Evolutionary conservation across 768 basidiomycete species (phyloP).

Genomic region (Phylloporus rhodoxanthus): DNA sequence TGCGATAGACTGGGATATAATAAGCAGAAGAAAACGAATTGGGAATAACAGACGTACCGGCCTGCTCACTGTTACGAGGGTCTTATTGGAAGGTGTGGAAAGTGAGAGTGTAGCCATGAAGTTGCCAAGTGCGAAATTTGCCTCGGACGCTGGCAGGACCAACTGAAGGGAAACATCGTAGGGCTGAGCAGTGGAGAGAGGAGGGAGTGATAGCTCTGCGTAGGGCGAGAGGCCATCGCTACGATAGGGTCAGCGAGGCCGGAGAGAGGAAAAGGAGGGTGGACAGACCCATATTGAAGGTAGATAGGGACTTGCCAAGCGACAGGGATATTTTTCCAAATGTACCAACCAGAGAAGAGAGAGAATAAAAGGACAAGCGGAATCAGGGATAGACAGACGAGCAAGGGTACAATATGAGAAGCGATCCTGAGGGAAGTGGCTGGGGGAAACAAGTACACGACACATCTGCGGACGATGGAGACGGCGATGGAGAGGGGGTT

Average conservation of each 20-base stretch:
- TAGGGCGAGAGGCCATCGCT: constrained; percentile 66
- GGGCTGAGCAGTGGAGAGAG: constrained; percentile 54
- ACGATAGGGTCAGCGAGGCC: constrained; percentile 3
- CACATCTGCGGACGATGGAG: constrained; percentile 1
- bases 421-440: constrained; percentile 32
- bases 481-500: constrained; percentile 5
- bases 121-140: constrained; percentile 73
- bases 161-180: constrained; percentile 71
- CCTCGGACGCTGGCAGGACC: constrained; percentile 55
- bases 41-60: constrained; percentile 45
- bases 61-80: constrained; percentile 53
- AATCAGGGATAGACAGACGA: constrained; percentile 54
- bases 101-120: constrained; percentile 74
- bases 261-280: not conserved
- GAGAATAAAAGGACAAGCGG: constrained; percentile 61
- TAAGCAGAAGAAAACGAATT: constrained; percentile 6
- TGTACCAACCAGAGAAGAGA: constrained; percentile 60
- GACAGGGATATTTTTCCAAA: constrained; percentile 67
- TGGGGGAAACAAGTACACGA: constrained; percentile 10
- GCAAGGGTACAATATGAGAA: constrained; percentile 60
- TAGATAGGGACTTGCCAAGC: constrained; percentile 65
- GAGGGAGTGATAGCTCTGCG: constrained; percentile 47
- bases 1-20: constrained; percentile 48
- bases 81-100: constrained; percentile 54
- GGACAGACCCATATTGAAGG: constrained; percentile 74